These are phyloP conservation scores for Acanthamoeba sp. DNA, from an alignment of 208 protist genomes.

Conservation along the genomic window DNA sequence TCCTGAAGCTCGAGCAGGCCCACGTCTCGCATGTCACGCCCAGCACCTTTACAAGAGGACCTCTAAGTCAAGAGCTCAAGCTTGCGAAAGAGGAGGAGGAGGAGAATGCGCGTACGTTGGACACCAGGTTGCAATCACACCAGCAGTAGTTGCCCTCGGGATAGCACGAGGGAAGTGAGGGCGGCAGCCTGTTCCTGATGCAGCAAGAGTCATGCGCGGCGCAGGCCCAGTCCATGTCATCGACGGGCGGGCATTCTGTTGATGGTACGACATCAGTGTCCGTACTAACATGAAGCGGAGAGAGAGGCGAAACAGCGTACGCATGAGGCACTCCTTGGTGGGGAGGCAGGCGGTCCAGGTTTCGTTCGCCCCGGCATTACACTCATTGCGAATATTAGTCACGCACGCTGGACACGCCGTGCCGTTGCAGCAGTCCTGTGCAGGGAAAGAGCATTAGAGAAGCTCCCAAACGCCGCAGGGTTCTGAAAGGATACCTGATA, in stretches of 20 bases:
- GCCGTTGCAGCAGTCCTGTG: conserved; percentile 71
- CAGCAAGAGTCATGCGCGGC: conserved; percentile 49
- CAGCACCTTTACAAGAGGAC: neutral
- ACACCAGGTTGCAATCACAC: conserved; percentile 69
- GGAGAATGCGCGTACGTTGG: neutral
- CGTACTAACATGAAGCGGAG: neutral
- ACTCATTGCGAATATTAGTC: neutral
- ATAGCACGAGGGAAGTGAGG: conserved; percentile 51
- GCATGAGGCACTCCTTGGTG: neutral
- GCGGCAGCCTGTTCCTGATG: conserved; percentile 24
- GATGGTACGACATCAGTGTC: neutral
- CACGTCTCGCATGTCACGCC: conserved; percentile 25
- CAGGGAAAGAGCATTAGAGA: neutral
- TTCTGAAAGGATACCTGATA: conserved; percentile 43
- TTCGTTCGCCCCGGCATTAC: neutral
- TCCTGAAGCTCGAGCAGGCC: conserved; percentile 40
- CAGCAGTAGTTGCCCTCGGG: conserved; percentile 72
- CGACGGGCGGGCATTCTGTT: conserved; percentile 34
- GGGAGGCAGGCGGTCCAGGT: neutral
- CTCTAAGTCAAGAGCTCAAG: neutral
- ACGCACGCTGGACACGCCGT: neutral
- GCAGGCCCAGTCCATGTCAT: conserved; percentile 56
- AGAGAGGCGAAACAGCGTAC: neutral
- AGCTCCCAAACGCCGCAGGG: too few species aligned
- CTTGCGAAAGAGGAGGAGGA: neutral